These are phyloP conservation scores for Sphaerosporella brunnea DNA, from an alignment of 495 filamentous ascomycete species.

Conservation along the genomic window DNA sequence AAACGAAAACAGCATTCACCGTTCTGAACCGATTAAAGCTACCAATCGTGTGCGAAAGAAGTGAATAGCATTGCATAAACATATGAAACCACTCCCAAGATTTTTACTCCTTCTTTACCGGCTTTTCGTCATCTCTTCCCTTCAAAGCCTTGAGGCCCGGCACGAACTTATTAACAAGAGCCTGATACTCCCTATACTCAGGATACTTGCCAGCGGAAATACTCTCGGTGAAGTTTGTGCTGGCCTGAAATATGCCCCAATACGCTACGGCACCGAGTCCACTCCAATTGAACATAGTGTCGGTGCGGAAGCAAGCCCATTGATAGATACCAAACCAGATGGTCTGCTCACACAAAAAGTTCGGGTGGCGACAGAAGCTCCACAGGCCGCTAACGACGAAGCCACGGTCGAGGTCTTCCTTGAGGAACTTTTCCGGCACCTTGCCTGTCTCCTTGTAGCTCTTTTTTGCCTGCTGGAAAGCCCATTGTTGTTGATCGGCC, in stretches of 20 bases:
- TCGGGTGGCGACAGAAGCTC: conserved; percentile 76
- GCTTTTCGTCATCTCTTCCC: conserved; percentile 8
- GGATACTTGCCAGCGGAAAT: conserved; percentile 69
- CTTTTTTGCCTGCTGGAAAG: conserved; percentile 65
- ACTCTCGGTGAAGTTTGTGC: conserved; percentile 67
- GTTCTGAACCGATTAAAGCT: no score
- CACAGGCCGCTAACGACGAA: conserved; percentile 77
- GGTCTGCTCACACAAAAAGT: conserved; percentile 81
- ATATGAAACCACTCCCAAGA: no score
- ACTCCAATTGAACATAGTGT: conserved; percentile 60
- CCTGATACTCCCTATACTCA: conserved; percentile 75
- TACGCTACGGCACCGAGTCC: conserved; percentile 50
- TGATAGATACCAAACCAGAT: conserved; percentile 78
- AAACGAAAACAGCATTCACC: no score
- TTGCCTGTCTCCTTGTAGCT: conserved; percentile 53
- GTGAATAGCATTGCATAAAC: no score
- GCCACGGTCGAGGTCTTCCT: conserved; percentile 74
- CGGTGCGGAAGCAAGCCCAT: conserved; percentile 62
- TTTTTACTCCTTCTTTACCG: conserved; percentile 10
- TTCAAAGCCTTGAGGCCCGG: conserved; percentile 34
- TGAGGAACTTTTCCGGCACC: conserved; percentile 39
- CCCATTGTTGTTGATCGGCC: conserved; percentile 90
- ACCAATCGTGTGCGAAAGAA: no score
- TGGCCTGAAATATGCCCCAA: conserved; percentile 69
- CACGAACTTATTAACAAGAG: conserved; percentile 61